Evolutionary conservation across 73 alveolate genomes (phyloP), one percentile per base, ranked within the genome.

Genomic region (Breviolum minutum): DNA sequence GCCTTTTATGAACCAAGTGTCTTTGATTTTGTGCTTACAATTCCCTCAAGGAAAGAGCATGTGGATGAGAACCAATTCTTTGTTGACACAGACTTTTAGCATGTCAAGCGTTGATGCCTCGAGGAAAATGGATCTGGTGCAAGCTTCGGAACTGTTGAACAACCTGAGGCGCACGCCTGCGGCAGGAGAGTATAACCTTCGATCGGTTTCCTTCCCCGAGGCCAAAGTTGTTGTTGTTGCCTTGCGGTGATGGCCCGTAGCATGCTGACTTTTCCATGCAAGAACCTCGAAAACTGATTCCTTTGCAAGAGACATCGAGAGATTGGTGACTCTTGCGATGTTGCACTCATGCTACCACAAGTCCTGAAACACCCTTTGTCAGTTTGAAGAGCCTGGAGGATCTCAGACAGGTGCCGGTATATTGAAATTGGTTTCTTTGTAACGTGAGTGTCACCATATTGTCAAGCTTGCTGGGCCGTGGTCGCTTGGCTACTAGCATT

Each of bases 191-290:
- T 92, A 92, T 80, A 48, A 66, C 98, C 69, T 74, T 88, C 98
- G 90, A n/a, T 92, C 90, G 11, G 98, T 76, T n/a, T 27, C 91
- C 82, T 92, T 92, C 90, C 98, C 98, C 9, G 98, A 92, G 98
- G 98, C 98, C 24, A 14, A 63, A 48, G n/a, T 29, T 24, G 66
- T 54, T 12, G 81, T 54, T 48, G 62, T 54, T 16, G 30, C 63
- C 19, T 27, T 40, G 26, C 63, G 26, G 27, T 77, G 16, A 26
- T 11, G 32, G 84, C 16, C 27, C 84, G 8, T 40, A 40, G 54
- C 54, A 40, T 40, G 54, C 54, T 22, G 30, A 20, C 48, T 22
- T 13, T 8, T 20, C 19, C 10, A 8, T 11, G 30, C 26, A 71
- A 20, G 81, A 20, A 71, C 30, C 81, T 20, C 81, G 40, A 20